A percentile compares a stretch with the other conserved stretches of the same genome.
Evolutionary conservation across 805 yeast genomes (phyloP).

Genomic region (Yarrowia phangngaensis): DNA sequence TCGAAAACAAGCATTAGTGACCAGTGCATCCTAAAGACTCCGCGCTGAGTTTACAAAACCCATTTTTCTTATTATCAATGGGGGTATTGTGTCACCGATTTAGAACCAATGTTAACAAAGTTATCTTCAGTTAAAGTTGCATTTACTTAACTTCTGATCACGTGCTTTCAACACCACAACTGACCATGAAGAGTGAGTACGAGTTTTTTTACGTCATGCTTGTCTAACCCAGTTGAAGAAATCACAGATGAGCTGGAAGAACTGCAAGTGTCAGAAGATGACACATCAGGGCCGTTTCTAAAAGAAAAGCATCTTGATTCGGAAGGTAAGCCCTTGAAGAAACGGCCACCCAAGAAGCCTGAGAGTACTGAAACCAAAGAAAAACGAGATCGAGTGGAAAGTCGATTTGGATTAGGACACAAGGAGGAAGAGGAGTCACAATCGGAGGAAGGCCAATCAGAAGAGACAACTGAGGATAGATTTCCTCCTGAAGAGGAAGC

Average conservation of each 20-base stretch:
- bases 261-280: conserved; percentile 16
- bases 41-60: too few relatives aligned
- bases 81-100: too few relatives aligned
- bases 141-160: too few relatives aligned
- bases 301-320: conserved; percentile 17
- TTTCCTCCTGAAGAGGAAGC: conserved; percentile 31
- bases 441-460: background rate
- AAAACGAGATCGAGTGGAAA: conserved; percentile 3
- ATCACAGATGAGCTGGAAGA: conserved; percentile 10
- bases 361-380: background rate
- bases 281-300: conserved; percentile 12
- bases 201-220: background rate
- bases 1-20: too few relatives aligned
- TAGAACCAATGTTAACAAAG: too few relatives aligned
- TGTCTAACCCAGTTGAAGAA: conserved; percentile 5
- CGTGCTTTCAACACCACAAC: background rate
- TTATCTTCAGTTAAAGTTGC: too few relatives aligned
- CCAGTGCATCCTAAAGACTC: too few relatives aligned
- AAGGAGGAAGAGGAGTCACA: background rate
- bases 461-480: background rate
- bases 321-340: conserved; percentile 8
- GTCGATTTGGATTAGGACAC: conserved; percentile 2
- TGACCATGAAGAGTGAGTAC: background rate
- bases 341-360: conserved; percentile 5
- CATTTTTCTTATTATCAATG: too few relatives aligned